phyloP scores from a whole-genome alignment of 192 early-diverging fungal genomes.

The Chytriomyces sp. region DNA sequence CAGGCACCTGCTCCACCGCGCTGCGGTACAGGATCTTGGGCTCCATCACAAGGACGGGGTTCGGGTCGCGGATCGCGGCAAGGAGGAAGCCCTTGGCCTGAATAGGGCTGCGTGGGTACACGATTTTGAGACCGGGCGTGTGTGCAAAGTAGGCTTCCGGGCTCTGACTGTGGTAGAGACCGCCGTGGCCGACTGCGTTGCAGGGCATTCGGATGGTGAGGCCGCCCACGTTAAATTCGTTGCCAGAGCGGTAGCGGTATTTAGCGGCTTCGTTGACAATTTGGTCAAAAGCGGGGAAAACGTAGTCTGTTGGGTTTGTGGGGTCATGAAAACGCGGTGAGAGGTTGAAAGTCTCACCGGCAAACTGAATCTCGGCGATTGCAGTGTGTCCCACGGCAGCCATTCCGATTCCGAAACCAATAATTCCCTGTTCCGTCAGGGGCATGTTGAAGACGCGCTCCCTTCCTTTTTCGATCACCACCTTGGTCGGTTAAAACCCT shows the following conservation, averaged over 20 bases:
- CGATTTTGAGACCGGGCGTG: conserved; percentile 89
- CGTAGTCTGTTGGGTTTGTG: no score
- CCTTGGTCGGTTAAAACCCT: no score
- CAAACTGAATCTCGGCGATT: conserved; percentile 98
- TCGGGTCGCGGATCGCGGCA: conserved; percentile 85
- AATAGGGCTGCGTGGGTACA: conserved; percentile 88
- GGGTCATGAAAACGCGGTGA: no score
- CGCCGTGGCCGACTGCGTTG: conserved; percentile 95
- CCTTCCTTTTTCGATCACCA: no score
- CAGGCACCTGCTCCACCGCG: conserved; percentile 92
- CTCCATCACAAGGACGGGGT: conserved; percentile 95
- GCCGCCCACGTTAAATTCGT: conserved; percentile 85
- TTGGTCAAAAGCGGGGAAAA: conserved; percentile 98
- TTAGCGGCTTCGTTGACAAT: conserved; percentile 97
- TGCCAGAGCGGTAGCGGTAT: conserved; percentile 94
- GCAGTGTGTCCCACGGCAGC: conserved; percentile 93
- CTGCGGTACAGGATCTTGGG: conserved; percentile 96
- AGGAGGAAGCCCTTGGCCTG: conserved; percentile 94
- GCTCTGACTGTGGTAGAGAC: conserved; percentile 92
- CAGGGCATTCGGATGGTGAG: conserved; percentile 89
- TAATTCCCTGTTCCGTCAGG: conserved; percentile 92
- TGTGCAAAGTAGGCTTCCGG: conserved; percentile 97
- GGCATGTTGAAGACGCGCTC: conserved; percentile 98
- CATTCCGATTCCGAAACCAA: conserved; percentile 93
- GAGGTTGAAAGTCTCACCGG: no score